Evolutionary conservation across 345 rosid species (phyloP).

Genomic region (Crucihimalaya himalaica): DNA sequence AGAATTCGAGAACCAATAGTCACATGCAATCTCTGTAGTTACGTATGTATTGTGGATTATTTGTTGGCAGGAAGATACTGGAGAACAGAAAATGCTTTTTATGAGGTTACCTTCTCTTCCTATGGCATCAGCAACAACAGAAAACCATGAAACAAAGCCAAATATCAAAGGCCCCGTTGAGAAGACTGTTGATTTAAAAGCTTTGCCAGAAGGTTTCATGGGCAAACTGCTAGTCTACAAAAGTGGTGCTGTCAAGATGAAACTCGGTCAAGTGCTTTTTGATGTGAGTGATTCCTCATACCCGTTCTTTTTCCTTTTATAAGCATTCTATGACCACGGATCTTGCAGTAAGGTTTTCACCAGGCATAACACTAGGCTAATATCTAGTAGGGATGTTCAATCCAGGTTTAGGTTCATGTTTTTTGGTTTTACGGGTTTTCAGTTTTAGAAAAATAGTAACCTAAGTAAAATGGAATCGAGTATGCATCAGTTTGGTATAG

Average conservation of each 20-base stretch:
- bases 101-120: slow-evolving; percentile 76
- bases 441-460: neutral
- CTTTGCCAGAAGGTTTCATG: slow-evolving; percentile 71
- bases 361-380: neutral
- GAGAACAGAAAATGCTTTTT: slow-evolving; percentile 61
- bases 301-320: neutral
- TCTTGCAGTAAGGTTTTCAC: too few species aligned
- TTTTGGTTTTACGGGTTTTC: neutral
- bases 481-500: neutral
- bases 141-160: slow-evolving; percentile 40
- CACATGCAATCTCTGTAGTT: neutral
- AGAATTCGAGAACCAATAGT: slow-evolving; percentile 11
- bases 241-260: slow-evolving; percentile 83
- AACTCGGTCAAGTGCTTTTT: slow-evolving; percentile 68
- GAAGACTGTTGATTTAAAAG: slow-evolving; percentile 41
- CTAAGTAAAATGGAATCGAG: neutral
- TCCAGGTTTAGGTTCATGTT: neutral
- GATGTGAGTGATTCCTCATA: slow-evolving; percentile 58
- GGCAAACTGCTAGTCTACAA: slow-evolving; percentile 82
- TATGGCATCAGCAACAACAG: slow-evolving; percentile 42
- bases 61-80: slow-evolving; percentile 62
- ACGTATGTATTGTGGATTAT: slow-evolving; percentile 7
- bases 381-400: neutral
- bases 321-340: too few species aligned
- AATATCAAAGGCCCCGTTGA: neutral